Percentiles rank a stretch among this genome's conserved stretches.
These are phyloP conservation scores for Lachnum nothofagi DNA, from an alignment of 2,329 filamentous ascomycete species.

Conservation along the genomic window DNA sequence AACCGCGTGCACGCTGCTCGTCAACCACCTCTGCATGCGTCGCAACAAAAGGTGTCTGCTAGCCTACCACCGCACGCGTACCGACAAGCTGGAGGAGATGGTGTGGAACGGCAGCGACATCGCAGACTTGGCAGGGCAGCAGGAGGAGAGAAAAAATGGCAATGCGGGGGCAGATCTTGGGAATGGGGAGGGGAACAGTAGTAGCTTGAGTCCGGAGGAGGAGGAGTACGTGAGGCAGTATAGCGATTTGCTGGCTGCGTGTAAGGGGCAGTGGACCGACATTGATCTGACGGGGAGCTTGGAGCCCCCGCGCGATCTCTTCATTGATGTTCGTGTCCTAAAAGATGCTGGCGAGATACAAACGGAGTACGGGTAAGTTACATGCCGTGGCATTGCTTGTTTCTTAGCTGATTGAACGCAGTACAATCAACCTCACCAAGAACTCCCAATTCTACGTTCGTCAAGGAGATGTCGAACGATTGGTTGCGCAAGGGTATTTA, in stretches of 20 bases:
- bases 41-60: constrained; percentile 93
- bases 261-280: constrained; percentile 98
- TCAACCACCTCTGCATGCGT: constrained; percentile 91
- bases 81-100: constrained; percentile 86
- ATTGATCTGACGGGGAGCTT: constrained; percentile 91
- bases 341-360: constrained; percentile 98
- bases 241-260: constrained; percentile 84
- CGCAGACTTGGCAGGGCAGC: constrained; percentile 61
- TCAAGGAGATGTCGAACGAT: constrained; percentile 87
- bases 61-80: constrained; percentile 85
- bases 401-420: constrained; percentile 36
- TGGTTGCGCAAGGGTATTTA: constrained; percentile 92
- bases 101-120: constrained; percentile 89
- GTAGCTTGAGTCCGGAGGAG: constrained; percentile 87
- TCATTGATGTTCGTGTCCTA: constrained; percentile 92
- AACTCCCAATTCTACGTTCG: constrained; percentile 98
- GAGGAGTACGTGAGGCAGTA: constrained; percentile 94
- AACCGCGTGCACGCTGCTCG: constrained; percentile 79
- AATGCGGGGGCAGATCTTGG: constrained; percentile 31
- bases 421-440: constrained; percentile 91
- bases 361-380: constrained; percentile 88
- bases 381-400: neutral
- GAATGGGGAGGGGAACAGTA: constrained; percentile 51
- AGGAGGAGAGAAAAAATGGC: constrained; percentile 35
- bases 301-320: constrained; percentile 89